Evolutionary conservation across 495 filamentous ascomycete genomes (phyloP).

Genomic region (Aspergillus cristatus): DNA sequence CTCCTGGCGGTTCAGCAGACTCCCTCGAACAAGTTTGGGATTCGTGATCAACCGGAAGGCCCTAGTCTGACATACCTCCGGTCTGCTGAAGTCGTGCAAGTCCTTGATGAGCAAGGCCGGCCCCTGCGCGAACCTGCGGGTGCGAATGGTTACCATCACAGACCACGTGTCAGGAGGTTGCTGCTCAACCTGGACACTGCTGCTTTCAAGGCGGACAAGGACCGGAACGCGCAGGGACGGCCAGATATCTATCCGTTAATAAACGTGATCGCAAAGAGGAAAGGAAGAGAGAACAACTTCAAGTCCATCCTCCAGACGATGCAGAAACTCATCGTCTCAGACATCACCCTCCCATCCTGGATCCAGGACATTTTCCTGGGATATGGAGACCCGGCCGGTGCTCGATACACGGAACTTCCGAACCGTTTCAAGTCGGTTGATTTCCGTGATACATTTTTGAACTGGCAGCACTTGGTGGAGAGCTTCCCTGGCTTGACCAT

Average conservation of each 20-base stretch:
- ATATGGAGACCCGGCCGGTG: constrained; percentile 84
- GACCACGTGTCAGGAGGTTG: constrained; percentile 55
- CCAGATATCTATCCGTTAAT: constrained; percentile 74
- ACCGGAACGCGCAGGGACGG: constrained; percentile 51
- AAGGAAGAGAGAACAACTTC: constrained; percentile 93
- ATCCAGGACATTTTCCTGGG: constrained; percentile 94
- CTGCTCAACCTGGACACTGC: constrained; percentile 73
- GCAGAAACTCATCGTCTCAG: constrained; percentile 72
- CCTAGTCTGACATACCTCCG: constrained; percentile 62
- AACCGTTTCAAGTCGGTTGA: constrained; percentile 72
- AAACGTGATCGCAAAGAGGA: constrained; percentile 78
- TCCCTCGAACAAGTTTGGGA: constrained; percentile 42
- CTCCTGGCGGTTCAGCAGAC: constrained; percentile 58
- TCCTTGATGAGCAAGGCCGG: constrained; percentile 82
- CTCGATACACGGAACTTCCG: constrained; percentile 73
- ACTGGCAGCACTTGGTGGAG: constrained; percentile 90
- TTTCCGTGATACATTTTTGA: constrained; percentile 86
- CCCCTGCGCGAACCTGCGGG: constrained; percentile 53
- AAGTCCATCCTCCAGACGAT: constrained; percentile 89
- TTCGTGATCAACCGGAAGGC: constrained; percentile 44
- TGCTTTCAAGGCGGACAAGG: constrained; percentile 71
- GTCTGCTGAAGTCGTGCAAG: constrained; percentile 77
- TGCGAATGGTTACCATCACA: constrained; percentile 41
- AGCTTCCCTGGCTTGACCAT: constrained; percentile 78
- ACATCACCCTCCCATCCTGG: constrained; percentile 83